phyloP scores from a whole-genome alignment of 1,284 basidiomycete genomes.

The Apiotrichum mycotoxinovorans region DNA sequence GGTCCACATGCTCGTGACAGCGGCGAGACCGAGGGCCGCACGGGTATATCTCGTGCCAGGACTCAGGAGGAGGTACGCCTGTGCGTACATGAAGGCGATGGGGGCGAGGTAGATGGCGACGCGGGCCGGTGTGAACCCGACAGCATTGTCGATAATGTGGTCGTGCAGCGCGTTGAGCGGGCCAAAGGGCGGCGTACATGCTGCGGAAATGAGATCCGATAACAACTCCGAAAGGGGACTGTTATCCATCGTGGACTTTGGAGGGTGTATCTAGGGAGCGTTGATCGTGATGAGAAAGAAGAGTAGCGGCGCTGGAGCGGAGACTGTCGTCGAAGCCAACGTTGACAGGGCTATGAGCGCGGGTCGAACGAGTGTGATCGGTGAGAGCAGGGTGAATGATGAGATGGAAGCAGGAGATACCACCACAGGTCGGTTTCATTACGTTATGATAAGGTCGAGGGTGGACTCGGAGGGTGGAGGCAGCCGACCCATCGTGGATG shows the following conservation, averaged over 20 bases:
- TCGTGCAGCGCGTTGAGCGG: slow-evolving; percentile 6
- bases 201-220: background rate
- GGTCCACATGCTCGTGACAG: slow-evolving; percentile 19
- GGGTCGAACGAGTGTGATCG: no score
- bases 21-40: slow-evolving; percentile 23
- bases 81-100: slow-evolving; percentile 6
- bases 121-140: background rate
- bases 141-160: slow-evolving; percentile 6
- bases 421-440: no score
- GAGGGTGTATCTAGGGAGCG: no score
- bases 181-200: slow-evolving; percentile 5
- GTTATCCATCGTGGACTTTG: background rate
- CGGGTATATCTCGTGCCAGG: slow-evolving; percentile 27
- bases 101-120: slow-evolving; percentile 1
- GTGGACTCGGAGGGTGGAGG: no score
- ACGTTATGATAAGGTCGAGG: no score
- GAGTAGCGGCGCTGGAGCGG: no score
- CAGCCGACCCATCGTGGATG: no score
- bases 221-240: background rate
- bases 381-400: no score
- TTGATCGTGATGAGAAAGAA: no score
- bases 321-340: no score
- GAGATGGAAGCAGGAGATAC: no score
- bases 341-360: no score
- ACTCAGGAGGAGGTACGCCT: slow-evolving; percentile 28